Evolutionary conservation across 148 eudicot species (phyloP).

Genomic region (Cornus suecica): DNA sequence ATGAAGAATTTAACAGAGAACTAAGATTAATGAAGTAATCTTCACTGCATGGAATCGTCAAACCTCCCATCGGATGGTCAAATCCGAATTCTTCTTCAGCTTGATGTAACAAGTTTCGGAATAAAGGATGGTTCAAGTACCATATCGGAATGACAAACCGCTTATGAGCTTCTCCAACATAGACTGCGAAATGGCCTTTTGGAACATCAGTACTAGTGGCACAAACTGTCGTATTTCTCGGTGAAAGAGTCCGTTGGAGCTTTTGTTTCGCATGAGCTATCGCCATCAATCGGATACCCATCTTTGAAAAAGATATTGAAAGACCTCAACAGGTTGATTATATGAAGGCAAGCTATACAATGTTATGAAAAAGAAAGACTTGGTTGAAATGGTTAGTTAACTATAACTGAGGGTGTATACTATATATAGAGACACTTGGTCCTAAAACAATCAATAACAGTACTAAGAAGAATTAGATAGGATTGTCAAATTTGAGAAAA

Average conservation of each 20-base stretch:
- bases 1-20: background rate
- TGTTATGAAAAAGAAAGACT: background rate
- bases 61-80: constrained; percentile 39
- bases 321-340: background rate
- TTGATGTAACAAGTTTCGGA: constrained; percentile 23
- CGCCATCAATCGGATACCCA: constrained; percentile 11
- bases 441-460: too few species aligned
- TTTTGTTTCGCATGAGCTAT: constrained; percentile 30
- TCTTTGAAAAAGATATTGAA: background rate
- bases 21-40: constrained; percentile 22
- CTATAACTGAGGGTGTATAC: background rate
- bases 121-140: constrained; percentile 26
- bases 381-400: background rate
- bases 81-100: constrained; percentile 17
- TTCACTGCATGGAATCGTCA: constrained; percentile 32
- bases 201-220: background rate
- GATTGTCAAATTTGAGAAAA: too few species aligned
- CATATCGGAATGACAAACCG: constrained; percentile 30
- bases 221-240: background rate
- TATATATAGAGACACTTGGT: background rate
- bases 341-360: background rate
- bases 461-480: too few species aligned
- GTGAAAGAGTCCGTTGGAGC: constrained; percentile 21
- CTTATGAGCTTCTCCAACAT: constrained; percentile 22
- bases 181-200: constrained; percentile 31